Evolutionary conservation across 345 rosid species (phyloP).

Genomic region (Populus tremula): DNA sequence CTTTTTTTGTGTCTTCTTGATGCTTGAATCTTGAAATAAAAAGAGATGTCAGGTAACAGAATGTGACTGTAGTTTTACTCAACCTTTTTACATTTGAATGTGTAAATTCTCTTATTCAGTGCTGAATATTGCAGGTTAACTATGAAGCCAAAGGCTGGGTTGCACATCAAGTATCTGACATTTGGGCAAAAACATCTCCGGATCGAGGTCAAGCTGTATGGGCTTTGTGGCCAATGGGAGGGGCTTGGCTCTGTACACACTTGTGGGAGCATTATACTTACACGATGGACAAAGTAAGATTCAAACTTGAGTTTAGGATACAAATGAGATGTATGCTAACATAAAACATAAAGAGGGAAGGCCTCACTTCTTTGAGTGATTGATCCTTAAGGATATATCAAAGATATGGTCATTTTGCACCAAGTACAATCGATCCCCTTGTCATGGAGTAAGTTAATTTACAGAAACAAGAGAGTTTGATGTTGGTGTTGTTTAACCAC

Average conservation of each 20-base stretch:
- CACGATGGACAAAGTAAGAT: conserved; percentile 72
- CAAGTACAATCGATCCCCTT: neutral
- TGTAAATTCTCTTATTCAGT: neutral
- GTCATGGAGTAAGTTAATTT: neutral
- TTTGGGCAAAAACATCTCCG: conserved; percentile 93
- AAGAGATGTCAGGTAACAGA: neutral
- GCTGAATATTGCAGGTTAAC: conserved; percentile 55
- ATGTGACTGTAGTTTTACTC: neutral
- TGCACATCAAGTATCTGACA: conserved; percentile 77
- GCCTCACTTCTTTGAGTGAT: neutral
- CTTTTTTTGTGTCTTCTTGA: neutral
- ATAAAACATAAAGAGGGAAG: no score
- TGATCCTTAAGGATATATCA: neutral
- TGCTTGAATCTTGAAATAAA: neutral
- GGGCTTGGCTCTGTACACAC: conserved; percentile 96
- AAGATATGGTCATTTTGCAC: neutral
- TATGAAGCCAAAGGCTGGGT: conserved; percentile 88
- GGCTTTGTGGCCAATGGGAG: conserved; percentile 99
- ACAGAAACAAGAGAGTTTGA: neutral
- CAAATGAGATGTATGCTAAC: neutral
- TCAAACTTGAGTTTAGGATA: neutral
- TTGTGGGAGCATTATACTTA: conserved; percentile 89
- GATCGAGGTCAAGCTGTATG: conserved; percentile 67
- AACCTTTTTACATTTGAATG: neutral
- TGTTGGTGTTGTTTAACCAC: neutral